Evolutionary conservation across 2,329 filamentous ascomycete species (phyloP).

Genomic region (Dothiorella sarmentorum): DNA sequence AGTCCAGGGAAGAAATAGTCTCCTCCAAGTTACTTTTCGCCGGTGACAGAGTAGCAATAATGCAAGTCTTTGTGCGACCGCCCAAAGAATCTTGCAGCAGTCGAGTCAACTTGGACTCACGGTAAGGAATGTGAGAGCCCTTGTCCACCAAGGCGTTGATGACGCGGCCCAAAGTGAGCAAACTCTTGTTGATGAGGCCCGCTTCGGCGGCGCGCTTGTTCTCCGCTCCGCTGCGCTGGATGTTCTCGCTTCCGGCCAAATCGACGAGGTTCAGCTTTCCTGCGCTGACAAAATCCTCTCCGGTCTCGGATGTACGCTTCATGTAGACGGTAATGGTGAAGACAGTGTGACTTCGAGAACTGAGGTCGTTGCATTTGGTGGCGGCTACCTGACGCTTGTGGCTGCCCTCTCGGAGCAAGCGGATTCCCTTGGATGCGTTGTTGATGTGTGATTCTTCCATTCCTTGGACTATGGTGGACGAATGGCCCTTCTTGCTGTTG

Average conservation of each 20-base stretch:
- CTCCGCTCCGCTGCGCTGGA: constrained; percentile 92
- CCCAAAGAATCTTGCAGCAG: constrained; percentile 94
- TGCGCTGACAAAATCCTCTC: constrained; percentile 84
- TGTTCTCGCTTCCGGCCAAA: constrained; percentile 95
- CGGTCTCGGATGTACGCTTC: constrained; percentile 75
- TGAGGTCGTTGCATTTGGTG: constrained; percentile 99
- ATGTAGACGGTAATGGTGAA: constrained; percentile 94
- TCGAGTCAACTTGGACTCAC: constrained; percentile 94
- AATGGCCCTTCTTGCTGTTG: constrained; percentile 77
- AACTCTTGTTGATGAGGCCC: constrained; percentile 95
- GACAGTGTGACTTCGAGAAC: constrained; percentile 93
- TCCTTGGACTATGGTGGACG: constrained; percentile 84
- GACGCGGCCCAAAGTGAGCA: constrained; percentile 89
- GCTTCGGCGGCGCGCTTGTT: constrained; percentile 97
- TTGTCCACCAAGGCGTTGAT: constrained; percentile 96
- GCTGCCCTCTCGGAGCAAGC: constrained; percentile 82
- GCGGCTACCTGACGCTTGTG: constrained; percentile 96
- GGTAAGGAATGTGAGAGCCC: constrained; percentile 81
- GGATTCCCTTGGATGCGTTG: constrained; percentile 78
- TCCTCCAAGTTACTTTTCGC: constrained; percentile 95
- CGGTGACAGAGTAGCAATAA: constrained; percentile 93
- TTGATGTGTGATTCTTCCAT: constrained; percentile 97
- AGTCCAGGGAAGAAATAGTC: constrained; percentile 96
- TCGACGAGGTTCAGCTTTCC: constrained; percentile 97
- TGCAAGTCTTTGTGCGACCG: constrained; percentile 94